Base-by-base conservation (phyloP, 2,329 filamentous ascomycete species). In the Hypocreales sp. region DNA sequence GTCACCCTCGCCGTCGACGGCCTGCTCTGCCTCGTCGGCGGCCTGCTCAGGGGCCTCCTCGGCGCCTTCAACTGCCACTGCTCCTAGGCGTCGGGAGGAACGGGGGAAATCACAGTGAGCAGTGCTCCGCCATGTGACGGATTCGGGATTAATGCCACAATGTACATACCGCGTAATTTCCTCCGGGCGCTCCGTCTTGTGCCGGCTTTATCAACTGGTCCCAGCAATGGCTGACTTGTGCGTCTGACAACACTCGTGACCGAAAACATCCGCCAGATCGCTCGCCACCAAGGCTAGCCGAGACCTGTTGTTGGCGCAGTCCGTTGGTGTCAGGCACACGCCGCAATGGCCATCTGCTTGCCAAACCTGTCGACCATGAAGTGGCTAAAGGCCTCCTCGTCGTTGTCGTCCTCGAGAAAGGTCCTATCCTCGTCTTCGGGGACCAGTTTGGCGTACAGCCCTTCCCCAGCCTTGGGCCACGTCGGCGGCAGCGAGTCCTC, bases 301-400 rank as follows among this genome's bases (percentile, higher is more conserved):
- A n/a, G n/a, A n/a, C n/a, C n/a, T n/a, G n/a, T n/a, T n/a, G n/a
- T n/a, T n/a, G n/a, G n/a, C n/a, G n/a, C n/a, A n/a, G n/a, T n/a
- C n/a, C n/a, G n/a, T n/a, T n/a, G n/a, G n/a, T n/a, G n/a, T n/a
- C n/a, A 48, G 18, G 37, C 40, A 29, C 41, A 45, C 12, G 46
- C 36, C 9, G 47, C 35, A 13, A 51, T 39, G 23, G 47, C 35
- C 13, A 55, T 46, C 26, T 53, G 49, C 32, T 47, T 51, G n/a
- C 55, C 53, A 13, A 44, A 34, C 13, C 31, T 35, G 20, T 58
- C 51, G 7, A 60, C 50, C 31, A 50, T 40, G 34, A 60, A 60
- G 28, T 59, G 55, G 23, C 55, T 59, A 25, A 60, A 60, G 0
- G 55, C 46, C 25, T 57, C 53, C 25, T 55, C 53, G 20, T 59